Percentiles rank a stretch among this genome's conserved stretches.
These are phyloP conservation scores for Tuber magnatum DNA, from an alignment of 495 filamentous ascomycete species.

Conservation along the genomic window DNA sequence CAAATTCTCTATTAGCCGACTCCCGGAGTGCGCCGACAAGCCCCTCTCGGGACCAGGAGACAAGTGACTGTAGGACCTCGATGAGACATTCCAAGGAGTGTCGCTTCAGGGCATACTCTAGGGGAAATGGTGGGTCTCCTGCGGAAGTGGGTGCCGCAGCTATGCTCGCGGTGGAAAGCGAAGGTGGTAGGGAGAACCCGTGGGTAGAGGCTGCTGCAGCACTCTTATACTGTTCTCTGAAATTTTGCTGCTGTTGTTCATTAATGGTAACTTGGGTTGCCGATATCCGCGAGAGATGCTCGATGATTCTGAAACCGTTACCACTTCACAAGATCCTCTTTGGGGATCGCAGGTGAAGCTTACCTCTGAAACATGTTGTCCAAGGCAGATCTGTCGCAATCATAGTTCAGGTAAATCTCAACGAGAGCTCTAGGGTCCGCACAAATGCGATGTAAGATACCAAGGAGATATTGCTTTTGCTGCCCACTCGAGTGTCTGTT, in stretches of 20 bases:
- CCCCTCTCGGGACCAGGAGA: slow-evolving; percentile 83
- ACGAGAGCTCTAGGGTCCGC: slow-evolving; percentile 82
- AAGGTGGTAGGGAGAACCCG: slow-evolving; percentile 58
- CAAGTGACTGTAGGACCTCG: slow-evolving; percentile 76
- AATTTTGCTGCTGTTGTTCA: slow-evolving; percentile 70
- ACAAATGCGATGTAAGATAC: slow-evolving; percentile 72
- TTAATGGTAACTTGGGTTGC: slow-evolving; percentile 68
- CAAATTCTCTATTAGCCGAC: slow-evolving; percentile 24
- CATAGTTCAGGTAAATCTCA: slow-evolving; percentile 96
- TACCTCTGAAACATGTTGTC: slow-evolving; percentile 92
- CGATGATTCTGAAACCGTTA: slow-evolving; percentile 59
- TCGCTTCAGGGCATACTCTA: slow-evolving; percentile 80
- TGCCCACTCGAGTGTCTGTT: slow-evolving; percentile 74
- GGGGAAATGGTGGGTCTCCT: slow-evolving; percentile 60
- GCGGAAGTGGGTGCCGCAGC: slow-evolving; percentile 45
- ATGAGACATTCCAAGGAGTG: slow-evolving; percentile 82
- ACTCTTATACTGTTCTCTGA: slow-evolving; percentile 67
- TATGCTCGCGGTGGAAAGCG: slow-evolving; percentile 71
- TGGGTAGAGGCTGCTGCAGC: slow-evolving; percentile 39
- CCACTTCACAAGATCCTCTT: slow-evolving; percentile 1
- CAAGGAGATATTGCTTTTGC: slow-evolving; percentile 88
- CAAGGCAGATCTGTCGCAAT: slow-evolving; percentile 83
- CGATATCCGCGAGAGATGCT: slow-evolving; percentile 79
- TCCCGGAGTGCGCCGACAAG: slow-evolving; percentile 51
- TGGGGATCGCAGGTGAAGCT: slow-evolving; percentile 7